phyloP scores from a whole-genome alignment of 495 filamentous ascomycete genomes.

The Lasiosphaeris hirsuta region DNA sequence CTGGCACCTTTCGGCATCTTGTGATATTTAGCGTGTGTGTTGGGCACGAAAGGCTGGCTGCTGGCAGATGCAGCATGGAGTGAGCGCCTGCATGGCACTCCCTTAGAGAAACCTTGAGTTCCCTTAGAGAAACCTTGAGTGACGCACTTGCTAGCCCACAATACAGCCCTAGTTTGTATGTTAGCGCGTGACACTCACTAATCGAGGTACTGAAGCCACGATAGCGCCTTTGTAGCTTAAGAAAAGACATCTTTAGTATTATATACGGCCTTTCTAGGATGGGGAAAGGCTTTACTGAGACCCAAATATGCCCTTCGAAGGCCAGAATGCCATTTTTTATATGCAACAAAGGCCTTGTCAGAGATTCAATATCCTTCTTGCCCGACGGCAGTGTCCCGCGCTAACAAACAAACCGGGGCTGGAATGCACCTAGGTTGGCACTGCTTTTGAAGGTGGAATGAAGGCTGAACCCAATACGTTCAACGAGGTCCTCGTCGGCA shows the following conservation, averaged over 20 bases:
- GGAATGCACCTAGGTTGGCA: background rate
- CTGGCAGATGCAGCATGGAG: background rate
- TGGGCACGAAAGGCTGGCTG: background rate
- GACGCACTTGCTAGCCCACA: background rate
- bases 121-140: no score
- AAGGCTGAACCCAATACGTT: background rate
- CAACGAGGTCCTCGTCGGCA: background rate
- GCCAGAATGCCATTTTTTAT: no score
- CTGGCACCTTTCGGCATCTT: background rate
- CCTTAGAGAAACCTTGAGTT: no score
- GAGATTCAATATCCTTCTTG: no score
- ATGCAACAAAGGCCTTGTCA: no score
- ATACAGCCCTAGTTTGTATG: background rate
- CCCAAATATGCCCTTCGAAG: no score
- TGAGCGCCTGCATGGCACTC: no score
- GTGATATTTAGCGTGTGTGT: background rate
- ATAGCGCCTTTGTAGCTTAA: no score
- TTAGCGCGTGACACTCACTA: background rate
- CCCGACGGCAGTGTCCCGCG: background rate
- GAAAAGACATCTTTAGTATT: no score
- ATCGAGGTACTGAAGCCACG: background rate
- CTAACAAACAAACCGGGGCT: background rate
- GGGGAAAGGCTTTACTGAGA: no score
- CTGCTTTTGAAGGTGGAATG: background rate
- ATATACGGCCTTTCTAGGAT: no score